These are phyloP conservation scores for Hemerocallis citrina DNA, from an alignment of 106 monocot species.

Conservation along the genomic window DNA sequence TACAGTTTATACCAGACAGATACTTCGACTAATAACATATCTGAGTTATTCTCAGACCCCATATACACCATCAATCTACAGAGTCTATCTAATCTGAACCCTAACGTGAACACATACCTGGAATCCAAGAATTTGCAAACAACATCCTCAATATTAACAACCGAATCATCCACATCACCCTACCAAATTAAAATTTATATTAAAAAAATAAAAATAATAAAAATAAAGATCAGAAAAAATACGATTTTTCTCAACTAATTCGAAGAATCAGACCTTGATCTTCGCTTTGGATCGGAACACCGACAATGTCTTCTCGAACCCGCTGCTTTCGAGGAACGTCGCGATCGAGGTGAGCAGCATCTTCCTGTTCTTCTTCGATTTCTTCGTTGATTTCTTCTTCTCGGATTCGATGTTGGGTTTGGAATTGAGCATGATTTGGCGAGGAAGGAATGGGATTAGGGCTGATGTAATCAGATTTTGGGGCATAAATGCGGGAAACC, in stretches of 20 bases:
- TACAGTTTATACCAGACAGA: too few relatives aligned
- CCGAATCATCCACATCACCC: constrained; percentile 12
- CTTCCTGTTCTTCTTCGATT: constrained; percentile 7
- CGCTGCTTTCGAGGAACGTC: constrained; percentile 32
- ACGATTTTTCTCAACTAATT: too few relatives aligned
- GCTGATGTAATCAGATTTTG: too few relatives aligned
- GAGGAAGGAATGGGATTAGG: constrained; percentile 31
- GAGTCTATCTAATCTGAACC: too few relatives aligned
- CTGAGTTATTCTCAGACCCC: too few relatives aligned
- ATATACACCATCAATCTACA: too few relatives aligned
- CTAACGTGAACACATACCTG: too few relatives aligned
- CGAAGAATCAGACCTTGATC: constrained; percentile 18
- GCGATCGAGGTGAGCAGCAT: constrained; percentile 29
- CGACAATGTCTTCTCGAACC: constrained; percentile 25
- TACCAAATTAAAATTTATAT: constrained; percentile 17
- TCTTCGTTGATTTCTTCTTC: constrained; percentile 11
- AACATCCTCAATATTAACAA: constrained; percentile 27
- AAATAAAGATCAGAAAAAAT: too few relatives aligned
- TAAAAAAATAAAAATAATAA: too few relatives aligned
- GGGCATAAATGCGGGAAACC: too few relatives aligned
- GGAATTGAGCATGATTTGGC: constrained; percentile 35
- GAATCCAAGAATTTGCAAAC: constrained; percentile 23
- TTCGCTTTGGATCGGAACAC: constrained; percentile 30
- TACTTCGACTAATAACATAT: too few relatives aligned
- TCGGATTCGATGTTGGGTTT: constrained; percentile 1